Conservation (phyloP, 495 filamentous ascomycete genomes). For the Penicillium fimorum region DNA sequence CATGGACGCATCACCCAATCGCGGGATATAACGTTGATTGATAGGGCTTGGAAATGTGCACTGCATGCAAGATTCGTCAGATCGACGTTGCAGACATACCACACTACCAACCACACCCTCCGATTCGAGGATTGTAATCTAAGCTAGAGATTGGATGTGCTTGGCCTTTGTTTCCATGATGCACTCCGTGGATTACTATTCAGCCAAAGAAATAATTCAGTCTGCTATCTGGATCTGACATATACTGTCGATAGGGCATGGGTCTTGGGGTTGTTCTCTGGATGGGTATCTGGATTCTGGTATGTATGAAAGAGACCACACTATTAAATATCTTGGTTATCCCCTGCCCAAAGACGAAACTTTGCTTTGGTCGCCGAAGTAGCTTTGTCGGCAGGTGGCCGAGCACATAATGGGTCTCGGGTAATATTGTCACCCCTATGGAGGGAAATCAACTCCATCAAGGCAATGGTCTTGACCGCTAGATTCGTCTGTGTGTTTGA, state of each 20-base stretch:
- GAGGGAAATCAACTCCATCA: neutral
- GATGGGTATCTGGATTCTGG: neutral
- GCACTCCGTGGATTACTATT: neutral
- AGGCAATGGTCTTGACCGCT: neutral
- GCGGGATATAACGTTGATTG: neutral
- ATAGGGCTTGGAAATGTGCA: constrained; percentile 4
- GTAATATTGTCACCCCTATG: neutral
- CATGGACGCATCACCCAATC: neutral
- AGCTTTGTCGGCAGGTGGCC: neutral
- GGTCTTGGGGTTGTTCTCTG: neutral
- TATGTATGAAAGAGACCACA: neutral
- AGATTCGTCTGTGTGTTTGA: neutral
- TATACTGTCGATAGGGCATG: neutral
- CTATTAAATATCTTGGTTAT: neutral
- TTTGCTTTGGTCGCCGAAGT: neutral
- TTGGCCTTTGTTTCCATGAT: neutral
- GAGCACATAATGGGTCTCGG: constrained; percentile 6
- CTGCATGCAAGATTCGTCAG: constrained; percentile 9
- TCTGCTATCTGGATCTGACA: constrained; percentile 2
- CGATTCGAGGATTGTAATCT: constrained; percentile 15
- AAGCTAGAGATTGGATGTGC: constrained; percentile 4
- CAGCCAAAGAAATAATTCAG: neutral
- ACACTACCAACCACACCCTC: constrained; percentile 2
- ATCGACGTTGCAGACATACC: constrained; percentile 7
- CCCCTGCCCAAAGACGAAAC: neutral